Conservation (phyloP, 2,329 filamentous ascomycete species). For the Clathrospora elynae region DNA sequence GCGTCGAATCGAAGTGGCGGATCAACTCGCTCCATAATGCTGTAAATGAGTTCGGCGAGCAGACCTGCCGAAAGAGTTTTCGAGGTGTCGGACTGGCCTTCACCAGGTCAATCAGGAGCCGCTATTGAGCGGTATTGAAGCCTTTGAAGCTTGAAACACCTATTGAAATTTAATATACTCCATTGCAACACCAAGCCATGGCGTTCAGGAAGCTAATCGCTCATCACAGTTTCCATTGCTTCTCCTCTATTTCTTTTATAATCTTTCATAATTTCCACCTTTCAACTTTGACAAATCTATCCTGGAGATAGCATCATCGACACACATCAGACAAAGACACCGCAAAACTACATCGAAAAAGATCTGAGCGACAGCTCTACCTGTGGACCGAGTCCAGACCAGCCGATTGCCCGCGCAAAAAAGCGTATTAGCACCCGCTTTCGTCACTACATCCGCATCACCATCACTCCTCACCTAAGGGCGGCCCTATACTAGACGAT, state of each 20-base stretch:
- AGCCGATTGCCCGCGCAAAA: not conserved
- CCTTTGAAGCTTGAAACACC: slow-evolving; percentile 18
- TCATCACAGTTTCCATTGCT: not conserved
- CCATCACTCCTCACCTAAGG: not conserved
- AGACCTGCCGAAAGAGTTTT: not conserved
- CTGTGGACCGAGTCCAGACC: not conserved
- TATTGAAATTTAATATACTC: slow-evolving; percentile 14
- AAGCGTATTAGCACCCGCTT: not conserved
- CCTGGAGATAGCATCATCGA: slow-evolving; percentile 6
- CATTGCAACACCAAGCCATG: not conserved
- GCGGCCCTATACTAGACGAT: not conserved
- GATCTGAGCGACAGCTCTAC: not conserved
- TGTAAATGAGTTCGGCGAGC: slow-evolving; percentile 7
- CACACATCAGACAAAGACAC: not conserved
- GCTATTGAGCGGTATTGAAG: slow-evolving; percentile 35
- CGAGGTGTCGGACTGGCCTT: slow-evolving; percentile 14
- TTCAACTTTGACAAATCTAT: slow-evolving; percentile 1
- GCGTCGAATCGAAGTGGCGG: slow-evolving; percentile 6
- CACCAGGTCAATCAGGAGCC: slow-evolving; percentile 19
- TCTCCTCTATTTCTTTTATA: not conserved
- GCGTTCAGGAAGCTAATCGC: not conserved
- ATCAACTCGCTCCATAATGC: slow-evolving; percentile 12
- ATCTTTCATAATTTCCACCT: slow-evolving; percentile 2
- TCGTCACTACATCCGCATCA: not conserved
- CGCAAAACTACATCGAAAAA: not conserved